Evolutionary conservation across 2,329 filamentous ascomycete genomes (phyloP), one percentile per base, ranked within the genome.

Genomic region (Tolypocladium album): DNA sequence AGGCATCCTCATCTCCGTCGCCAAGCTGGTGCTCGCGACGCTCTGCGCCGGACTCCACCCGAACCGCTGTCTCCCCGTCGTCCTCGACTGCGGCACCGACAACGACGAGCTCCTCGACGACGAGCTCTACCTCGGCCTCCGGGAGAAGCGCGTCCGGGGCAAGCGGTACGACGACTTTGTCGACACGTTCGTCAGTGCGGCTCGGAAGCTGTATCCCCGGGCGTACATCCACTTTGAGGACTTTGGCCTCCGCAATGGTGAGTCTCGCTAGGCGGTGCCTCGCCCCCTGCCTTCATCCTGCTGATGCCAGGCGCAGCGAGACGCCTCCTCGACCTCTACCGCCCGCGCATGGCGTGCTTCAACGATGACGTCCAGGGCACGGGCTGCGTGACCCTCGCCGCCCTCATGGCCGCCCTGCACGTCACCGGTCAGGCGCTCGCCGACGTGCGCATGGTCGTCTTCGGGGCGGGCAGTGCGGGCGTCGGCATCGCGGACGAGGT

Each of bases 341-440:
- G 87, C 1, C 80, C 86, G 0, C 69, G 88, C 57, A 87, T 93
- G 9, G 81, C 91, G 0, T 95, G 90, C 71, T 96, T 96, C 79
- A 96, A 96, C 67, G 92, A 96, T 61, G 91, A 96, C 70, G 86
- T 96, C 0, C 91, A 96, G 71, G 92, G 91, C 1, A 96, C 92
- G 0, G 92, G 91, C 0, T 93, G 89, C 61, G 90, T 96, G 1
- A 93, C 92, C 0, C 80, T 96, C 0, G 91, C 91, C 0, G 91
- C 88, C 1, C 87, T 96, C 63, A 85, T 90, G 77, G 85, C 90
- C 0, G 91, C 84, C 0, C 76, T 92, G 9, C 84, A 89, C 61
- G 85, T 93, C 9, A 85, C 80, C 62, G 79, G 84, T 3, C 75
- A 87, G 58, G 83, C 87, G 58, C 76, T 95, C 47, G 74, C 78